Percentiles rank a stretch among this genome's conserved stretches.
Evolutionary conservation across 495 filamentous ascomycete species (phyloP).

Genomic region (Bacidia gigantensis): DNA sequence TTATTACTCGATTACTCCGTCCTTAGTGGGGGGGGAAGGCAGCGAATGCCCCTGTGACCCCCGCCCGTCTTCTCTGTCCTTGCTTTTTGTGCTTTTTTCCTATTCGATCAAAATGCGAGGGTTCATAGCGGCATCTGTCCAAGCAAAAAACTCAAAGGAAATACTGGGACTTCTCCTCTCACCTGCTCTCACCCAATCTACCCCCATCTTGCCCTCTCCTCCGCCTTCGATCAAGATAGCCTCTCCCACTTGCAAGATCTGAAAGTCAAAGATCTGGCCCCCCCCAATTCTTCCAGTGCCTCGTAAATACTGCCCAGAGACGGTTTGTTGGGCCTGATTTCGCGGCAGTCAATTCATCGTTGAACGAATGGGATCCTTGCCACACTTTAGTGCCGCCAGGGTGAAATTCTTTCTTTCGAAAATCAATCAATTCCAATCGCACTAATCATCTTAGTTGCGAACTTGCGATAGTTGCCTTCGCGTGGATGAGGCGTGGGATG

Average conservation of each 20-base stretch:
- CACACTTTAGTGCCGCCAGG: conserved; percentile 7
- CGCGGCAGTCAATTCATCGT: conserved; percentile 8
- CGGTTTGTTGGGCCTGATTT: not conserved
- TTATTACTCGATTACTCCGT: not conserved
- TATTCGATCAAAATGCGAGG: not conserved
- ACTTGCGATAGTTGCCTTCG: conserved; percentile 4
- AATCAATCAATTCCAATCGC: conserved; percentile 5
- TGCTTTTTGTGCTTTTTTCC: conserved; percentile 1
- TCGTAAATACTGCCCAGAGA: not conserved
- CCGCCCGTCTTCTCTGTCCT: not conserved
- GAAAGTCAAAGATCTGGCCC: conserved; percentile 1
- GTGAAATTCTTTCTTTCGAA: not conserved
- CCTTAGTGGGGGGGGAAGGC: not conserved
- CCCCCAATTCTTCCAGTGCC: conserved; percentile 6
- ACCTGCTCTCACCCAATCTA: not conserved
- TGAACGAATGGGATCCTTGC: conserved; percentile 12
- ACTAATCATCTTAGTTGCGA: conserved; percentile 4
- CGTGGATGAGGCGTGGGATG: conserved; percentile 15
- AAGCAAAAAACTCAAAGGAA: conserved; percentile 4
- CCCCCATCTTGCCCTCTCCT: not conserved
- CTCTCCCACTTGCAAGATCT: conserved; percentile 10
- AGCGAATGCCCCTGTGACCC: not conserved
- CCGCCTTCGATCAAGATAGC: not conserved
- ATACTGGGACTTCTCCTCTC: not conserved
- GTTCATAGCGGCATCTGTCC: not conserved